Percentiles rank a stretch among this genome's conserved stretches.
phyloP scores from a whole-genome alignment of 2,329 filamentous ascomycete genomes.

The Bisporella sp. region DNA sequence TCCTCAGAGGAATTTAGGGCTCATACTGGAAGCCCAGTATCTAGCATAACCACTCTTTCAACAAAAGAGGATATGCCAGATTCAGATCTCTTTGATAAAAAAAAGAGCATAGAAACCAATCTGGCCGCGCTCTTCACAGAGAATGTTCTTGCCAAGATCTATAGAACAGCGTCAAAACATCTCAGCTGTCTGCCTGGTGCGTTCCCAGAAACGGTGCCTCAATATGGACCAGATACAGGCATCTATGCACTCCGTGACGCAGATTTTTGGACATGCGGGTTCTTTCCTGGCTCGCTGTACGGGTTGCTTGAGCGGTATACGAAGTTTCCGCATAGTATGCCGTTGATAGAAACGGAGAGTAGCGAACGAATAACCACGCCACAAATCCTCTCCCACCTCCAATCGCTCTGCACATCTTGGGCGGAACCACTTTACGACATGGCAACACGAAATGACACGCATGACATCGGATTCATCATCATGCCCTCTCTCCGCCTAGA shows the following conservation, averaged over 20 bases:
- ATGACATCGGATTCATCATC: constrained; percentile 48
- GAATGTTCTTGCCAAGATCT: constrained; percentile 9
- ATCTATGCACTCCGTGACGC: constrained; percentile 26
- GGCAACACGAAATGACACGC: constrained; percentile 39
- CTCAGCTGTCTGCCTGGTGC: constrained; percentile 8
- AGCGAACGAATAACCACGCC: not conserved
- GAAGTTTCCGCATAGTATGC: constrained; percentile 21
- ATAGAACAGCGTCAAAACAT: constrained; percentile 3
- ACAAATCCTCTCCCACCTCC: constrained; percentile 8
- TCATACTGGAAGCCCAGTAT: too few species aligned
- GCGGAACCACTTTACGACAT: constrained; percentile 31
- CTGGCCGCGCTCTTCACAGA: constrained; percentile 1
- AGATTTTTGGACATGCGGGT: constrained; percentile 37
- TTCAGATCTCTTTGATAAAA: too few species aligned
- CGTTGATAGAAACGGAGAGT: not conserved
- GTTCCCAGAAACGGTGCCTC: constrained; percentile 29
- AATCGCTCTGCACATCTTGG: constrained; percentile 25
- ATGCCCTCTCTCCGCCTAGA: constrained; percentile 39
- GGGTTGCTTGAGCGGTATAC: constrained; percentile 27
- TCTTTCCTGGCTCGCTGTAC: constrained; percentile 33
- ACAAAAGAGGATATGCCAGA: too few species aligned
- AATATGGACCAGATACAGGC: constrained; percentile 21
- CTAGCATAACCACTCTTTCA: too few species aligned
- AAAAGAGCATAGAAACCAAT: too few species aligned
- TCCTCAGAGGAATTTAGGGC: too few species aligned